A percentile compares a stretch with the other conserved stretches of the same genome.
Conservation (phyloP, 2,329 filamentous ascomycete species). For the Colletotrichum tabaci region DNA sequence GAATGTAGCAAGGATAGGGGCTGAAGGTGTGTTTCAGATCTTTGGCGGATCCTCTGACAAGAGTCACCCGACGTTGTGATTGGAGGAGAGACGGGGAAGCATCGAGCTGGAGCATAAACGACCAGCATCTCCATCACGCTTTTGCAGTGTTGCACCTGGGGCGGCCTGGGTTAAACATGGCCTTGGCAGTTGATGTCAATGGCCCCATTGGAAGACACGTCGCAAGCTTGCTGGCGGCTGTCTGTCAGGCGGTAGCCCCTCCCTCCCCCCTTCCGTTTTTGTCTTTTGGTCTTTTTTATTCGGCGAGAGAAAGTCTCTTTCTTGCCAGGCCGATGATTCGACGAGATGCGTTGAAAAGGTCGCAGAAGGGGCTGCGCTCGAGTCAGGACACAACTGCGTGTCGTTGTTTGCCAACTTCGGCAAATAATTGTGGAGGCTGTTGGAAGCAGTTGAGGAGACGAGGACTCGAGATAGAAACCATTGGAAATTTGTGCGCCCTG, state of each 20-base stretch:
- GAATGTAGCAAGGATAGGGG: constrained; percentile 26
- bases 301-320: constrained; percentile 23
- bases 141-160: constrained; percentile 33
- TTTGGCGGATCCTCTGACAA: constrained; percentile 41
- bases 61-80: constrained; percentile 39
- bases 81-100: constrained; percentile 22
- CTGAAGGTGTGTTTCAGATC: constrained; percentile 40
- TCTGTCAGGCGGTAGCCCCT: constrained; percentile 8
- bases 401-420: neutral
- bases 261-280: constrained; percentile 5
- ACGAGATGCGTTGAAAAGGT: constrained; percentile 8
- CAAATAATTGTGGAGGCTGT: neutral
- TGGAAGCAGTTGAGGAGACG: neutral
- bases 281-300: constrained; percentile 8
- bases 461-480: neutral
- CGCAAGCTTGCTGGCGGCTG: constrained; percentile 34
- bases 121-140: constrained; percentile 36
- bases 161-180: constrained; percentile 26
- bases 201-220: constrained; percentile 37
- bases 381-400: constrained; percentile 21
- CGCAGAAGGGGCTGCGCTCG: constrained; percentile 24
- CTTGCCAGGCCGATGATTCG: constrained; percentile 31
- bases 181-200: constrained; percentile 35
- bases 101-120: constrained; percentile 39
- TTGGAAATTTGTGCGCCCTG: neutral